These are phyloP conservation scores for Colletotrichum karsti DNA, from an alignment of 2,329 filamentous ascomycete species.

Conservation along the genomic window DNA sequence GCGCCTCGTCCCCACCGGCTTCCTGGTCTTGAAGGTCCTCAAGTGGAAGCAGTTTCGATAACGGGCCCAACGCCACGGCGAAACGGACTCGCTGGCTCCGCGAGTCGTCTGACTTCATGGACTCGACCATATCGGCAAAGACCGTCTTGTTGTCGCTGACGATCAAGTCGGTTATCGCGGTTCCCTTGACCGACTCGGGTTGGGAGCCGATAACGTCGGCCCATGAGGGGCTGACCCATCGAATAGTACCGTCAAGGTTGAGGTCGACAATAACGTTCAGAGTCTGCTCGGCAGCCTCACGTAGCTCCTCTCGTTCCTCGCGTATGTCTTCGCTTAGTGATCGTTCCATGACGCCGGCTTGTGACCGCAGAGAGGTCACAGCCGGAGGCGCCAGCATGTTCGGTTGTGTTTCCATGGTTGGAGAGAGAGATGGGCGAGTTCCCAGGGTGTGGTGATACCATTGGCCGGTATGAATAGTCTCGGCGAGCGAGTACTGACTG, in stretches of 20 bases:
- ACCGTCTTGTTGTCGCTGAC: constrained; percentile 79
- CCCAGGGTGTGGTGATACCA: constrained; percentile 43
- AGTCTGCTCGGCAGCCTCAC: constrained; percentile 94
- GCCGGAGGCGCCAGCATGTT: constrained; percentile 60
- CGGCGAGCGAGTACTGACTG: constrained; percentile 20
- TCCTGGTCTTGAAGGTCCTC: constrained; percentile 49
- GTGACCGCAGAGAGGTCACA: constrained; percentile 60
- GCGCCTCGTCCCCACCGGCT: constrained; percentile 43
- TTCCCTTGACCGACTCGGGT: constrained; percentile 77
- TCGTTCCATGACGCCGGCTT: constrained; percentile 64
- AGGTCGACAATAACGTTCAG: constrained; percentile 96
- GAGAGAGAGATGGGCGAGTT: constrained; percentile 34
- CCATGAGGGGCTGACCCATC: constrained; percentile 98
- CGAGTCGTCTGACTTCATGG: constrained; percentile 92
- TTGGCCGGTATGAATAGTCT: constrained; percentile 31
- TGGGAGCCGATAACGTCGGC: constrained; percentile 87
- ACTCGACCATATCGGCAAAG: constrained; percentile 85
- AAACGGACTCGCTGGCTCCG: constrained; percentile 91
- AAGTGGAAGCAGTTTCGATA: constrained; percentile 69
- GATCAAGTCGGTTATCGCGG: constrained; percentile 81
- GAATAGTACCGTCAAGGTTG: constrained; percentile 86
- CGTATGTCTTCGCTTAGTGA: constrained; percentile 89
- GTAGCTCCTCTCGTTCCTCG: constrained; percentile 91
- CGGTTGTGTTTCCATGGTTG: constrained; percentile 55
- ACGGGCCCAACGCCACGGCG: constrained; percentile 72